These are phyloP conservation scores for Pseudogymnoascus sp. DNA, from an alignment of 2,329 filamentous ascomycete genomes.

Conservation along the genomic window DNA sequence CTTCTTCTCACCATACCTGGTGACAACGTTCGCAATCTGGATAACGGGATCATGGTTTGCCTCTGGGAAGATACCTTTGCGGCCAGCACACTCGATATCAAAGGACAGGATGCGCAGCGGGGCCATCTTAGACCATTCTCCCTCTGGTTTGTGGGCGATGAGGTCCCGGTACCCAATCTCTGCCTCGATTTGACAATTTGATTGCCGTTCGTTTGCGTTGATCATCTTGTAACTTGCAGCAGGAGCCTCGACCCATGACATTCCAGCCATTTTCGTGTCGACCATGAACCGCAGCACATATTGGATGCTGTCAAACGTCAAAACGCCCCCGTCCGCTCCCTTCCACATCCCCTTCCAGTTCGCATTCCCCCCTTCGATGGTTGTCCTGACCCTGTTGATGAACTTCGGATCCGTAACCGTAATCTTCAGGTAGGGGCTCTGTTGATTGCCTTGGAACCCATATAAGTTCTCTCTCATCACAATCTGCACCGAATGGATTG, in stretches of 20 bases:
- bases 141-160: slow-evolving; percentile 78
- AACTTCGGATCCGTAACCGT: slow-evolving; percentile 83
- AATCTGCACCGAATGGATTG: slow-evolving; percentile 74
- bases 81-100: slow-evolving; percentile 96
- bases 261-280: slow-evolving; percentile 85
- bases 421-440: slow-evolving; percentile 88
- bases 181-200: slow-evolving; percentile 95
- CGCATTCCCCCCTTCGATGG: slow-evolving; percentile 66
- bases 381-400: slow-evolving; percentile 66
- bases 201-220: slow-evolving; percentile 59
- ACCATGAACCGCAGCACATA: slow-evolving; percentile 98
- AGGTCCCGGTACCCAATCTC: slow-evolving; percentile 74
- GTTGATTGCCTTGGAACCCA: slow-evolving; percentile 86
- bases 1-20: slow-evolving; percentile 87
- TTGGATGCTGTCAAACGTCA: slow-evolving; percentile 93
- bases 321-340: slow-evolving; percentile 57
- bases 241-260: slow-evolving; percentile 94
- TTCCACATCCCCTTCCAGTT: slow-evolving; percentile 94
- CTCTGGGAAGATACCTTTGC: slow-evolving; percentile 96
- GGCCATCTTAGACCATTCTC: slow-evolving; percentile 97
- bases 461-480: slow-evolving; percentile 85
- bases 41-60: slow-evolving; percentile 88
- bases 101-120: slow-evolving; percentile 89
- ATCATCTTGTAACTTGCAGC: slow-evolving; percentile 66
- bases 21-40: slow-evolving; percentile 95